A percentile compares a stretch with the other conserved stretches of the same genome.
Conservation (phyloP, 257 asterid genomes). For the Striga asiatica region DNA sequence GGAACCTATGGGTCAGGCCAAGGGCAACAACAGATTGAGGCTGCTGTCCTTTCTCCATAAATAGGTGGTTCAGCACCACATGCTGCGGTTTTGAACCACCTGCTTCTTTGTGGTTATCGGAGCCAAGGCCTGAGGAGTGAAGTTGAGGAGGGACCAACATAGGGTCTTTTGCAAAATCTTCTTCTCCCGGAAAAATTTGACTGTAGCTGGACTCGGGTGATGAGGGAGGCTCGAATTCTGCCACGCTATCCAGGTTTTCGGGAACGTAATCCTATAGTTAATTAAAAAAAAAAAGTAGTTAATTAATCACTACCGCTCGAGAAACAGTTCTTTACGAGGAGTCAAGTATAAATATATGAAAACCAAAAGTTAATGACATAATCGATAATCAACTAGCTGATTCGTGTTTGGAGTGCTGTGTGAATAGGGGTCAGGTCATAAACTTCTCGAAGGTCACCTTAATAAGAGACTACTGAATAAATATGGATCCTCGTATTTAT, state of each 20-base stretch:
- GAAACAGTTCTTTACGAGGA: neutral
- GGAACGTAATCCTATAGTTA: conserved; percentile 55
- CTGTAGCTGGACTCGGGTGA: conserved; percentile 81
- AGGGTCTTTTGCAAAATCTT: conserved; percentile 77
- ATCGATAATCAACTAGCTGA: too few species aligned
- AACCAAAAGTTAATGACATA: too few species aligned
- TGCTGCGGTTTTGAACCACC: conserved; percentile 54
- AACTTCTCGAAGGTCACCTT: too few species aligned
- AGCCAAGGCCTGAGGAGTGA: conserved; percentile 33
- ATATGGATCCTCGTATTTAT: too few species aligned
- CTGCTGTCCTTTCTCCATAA: conserved; percentile 62
- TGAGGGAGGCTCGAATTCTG: conserved; percentile 76
- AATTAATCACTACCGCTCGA: neutral
- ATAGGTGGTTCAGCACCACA: conserved; percentile 83
- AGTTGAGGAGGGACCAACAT: conserved; percentile 68
- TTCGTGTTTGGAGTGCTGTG: too few species aligned
- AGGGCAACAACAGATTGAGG: conserved; percentile 70
- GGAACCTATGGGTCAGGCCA: conserved; percentile 73
- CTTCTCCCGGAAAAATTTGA: conserved; percentile 51
- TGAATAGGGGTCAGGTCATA: too few species aligned
- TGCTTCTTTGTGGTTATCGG: conserved; percentile 29
- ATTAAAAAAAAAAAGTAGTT: neutral
- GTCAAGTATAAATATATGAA: too few species aligned
- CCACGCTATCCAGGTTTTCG: conserved; percentile 66
- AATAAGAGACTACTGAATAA: too few species aligned